Evolutionary conservation across 768 basidiomycete species (phyloP).

Genomic region (Mycena venus): DNA sequence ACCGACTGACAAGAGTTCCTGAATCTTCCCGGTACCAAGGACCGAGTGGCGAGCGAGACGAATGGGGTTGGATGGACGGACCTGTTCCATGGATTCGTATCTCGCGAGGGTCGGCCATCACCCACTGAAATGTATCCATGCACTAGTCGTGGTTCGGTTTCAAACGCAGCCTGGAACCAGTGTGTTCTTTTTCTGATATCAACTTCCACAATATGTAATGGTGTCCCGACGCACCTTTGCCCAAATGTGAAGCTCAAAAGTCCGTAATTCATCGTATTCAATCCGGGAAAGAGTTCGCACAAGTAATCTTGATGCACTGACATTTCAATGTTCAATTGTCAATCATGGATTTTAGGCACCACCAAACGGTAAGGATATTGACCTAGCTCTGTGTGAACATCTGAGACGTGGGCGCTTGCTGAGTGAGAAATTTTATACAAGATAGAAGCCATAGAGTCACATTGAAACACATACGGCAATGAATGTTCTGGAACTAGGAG

Average conservation of each 20-base stretch:
- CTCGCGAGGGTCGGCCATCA: not conserved
- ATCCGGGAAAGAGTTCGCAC: not conserved
- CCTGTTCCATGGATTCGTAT: too few relatives aligned
- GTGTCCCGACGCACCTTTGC: not conserved
- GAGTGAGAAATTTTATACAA: not conserved
- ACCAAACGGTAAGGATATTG: not conserved
- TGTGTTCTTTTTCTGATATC: not conserved
- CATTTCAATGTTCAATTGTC: not conserved
- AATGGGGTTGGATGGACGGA: too few relatives aligned
- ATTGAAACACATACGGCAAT: too few relatives aligned
- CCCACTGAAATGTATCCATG: not conserved
- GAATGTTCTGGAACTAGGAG: too few relatives aligned
- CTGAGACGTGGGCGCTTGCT: not conserved
- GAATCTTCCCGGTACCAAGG: not conserved
- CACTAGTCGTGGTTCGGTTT: not conserved
- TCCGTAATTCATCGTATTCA: not conserved
- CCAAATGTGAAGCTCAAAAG: too few relatives aligned
- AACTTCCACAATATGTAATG: not conserved
- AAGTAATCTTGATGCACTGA: not conserved
- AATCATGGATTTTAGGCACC: not conserved
- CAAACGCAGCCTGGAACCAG: not conserved
- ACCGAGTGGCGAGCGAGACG: too few relatives aligned
- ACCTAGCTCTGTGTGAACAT: not conserved
- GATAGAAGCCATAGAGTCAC: too few relatives aligned
- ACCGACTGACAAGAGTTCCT: not conserved